Conservation (phyloP, 208 protist species). For the Trichomonas vaginalis region DNA sequence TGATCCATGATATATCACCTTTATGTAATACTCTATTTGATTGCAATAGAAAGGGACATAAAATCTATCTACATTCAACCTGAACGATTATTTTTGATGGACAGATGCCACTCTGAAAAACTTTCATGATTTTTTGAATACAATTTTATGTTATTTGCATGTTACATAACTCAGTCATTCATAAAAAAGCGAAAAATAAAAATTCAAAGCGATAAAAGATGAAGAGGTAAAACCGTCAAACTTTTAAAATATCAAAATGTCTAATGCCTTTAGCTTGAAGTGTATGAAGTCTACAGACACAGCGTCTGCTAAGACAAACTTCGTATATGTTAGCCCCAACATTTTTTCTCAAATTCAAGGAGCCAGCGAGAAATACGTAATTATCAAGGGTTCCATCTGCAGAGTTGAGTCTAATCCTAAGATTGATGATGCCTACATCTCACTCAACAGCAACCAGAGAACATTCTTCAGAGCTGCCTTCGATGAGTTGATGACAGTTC, state of each 20-base stretch:
- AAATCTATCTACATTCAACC: neutral
- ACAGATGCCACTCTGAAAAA: neutral
- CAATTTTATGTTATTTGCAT: neutral
- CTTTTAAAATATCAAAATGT: too few species aligned
- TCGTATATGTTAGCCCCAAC: neutral
- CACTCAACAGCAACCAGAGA: neutral
- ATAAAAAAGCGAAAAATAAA: too few species aligned
- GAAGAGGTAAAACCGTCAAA: too few species aligned
- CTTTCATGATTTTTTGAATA: neutral
- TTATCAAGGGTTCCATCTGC: neutral
- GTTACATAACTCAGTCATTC: neutral
- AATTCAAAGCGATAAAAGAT: too few species aligned
- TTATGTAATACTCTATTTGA: neutral
- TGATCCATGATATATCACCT: neutral
- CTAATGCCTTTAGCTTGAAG: neutral
- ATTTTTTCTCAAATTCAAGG: neutral
- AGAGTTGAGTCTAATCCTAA: neutral
- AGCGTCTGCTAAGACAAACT: neutral
- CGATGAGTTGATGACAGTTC: neutral
- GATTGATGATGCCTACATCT: neutral
- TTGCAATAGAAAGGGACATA: neutral
- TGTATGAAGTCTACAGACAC: neutral
- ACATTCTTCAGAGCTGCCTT: neutral
- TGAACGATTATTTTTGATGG: neutral
- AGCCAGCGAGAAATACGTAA: neutral